Conservation (phyloP, 129 eudicot species). For the Dittrichia graveolens region DNA sequence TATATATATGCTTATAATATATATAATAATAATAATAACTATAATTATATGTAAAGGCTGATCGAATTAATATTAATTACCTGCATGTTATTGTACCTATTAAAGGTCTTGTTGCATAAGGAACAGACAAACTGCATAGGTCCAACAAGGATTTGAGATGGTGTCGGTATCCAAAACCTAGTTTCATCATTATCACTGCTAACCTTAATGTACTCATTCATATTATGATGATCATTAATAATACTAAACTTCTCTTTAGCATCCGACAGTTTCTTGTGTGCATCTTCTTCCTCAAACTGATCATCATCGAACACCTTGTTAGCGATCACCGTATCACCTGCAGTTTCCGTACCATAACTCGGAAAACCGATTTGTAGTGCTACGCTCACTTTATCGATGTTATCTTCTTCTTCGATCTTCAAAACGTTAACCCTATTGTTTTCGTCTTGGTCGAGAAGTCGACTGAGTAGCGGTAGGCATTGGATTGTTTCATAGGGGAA, state of each 20-base stretch:
- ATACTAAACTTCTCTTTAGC: slow-evolving; percentile 33
- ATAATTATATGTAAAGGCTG: too few species aligned
- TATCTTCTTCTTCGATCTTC: slow-evolving; percentile 42
- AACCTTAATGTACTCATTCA: slow-evolving; percentile 17
- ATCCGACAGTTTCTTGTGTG: slow-evolving; percentile 26
- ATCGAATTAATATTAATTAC: too few species aligned
- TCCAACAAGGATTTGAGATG: slow-evolving; percentile 90
- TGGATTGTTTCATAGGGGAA: slow-evolving; percentile 41
- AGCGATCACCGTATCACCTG: slow-evolving; percentile 22
- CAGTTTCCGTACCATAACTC: slow-evolving; percentile 21
- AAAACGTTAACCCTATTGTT: slow-evolving; percentile 39
- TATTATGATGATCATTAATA: not conserved
- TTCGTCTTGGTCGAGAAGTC: slow-evolving; percentile 45
- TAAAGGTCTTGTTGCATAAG: slow-evolving; percentile 90
- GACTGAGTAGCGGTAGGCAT: slow-evolving; percentile 75
- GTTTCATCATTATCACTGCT: slow-evolving; percentile 38
- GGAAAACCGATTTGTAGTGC: slow-evolving; percentile 87
- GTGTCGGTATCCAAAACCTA: slow-evolving; percentile 96
- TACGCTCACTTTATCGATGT: slow-evolving; percentile 50
- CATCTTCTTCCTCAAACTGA: slow-evolving; percentile 42
- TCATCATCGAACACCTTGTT: slow-evolving; percentile 17
- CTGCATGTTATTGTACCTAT: slow-evolving; percentile 99
- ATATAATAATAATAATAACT: too few species aligned
- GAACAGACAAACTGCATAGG: slow-evolving; percentile 95
- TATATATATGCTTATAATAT: too few species aligned